These are phyloP conservation scores for Otatea glauca DNA, from an alignment of 176 grass and related monocot genomes.

Conservation along the genomic window DNA sequence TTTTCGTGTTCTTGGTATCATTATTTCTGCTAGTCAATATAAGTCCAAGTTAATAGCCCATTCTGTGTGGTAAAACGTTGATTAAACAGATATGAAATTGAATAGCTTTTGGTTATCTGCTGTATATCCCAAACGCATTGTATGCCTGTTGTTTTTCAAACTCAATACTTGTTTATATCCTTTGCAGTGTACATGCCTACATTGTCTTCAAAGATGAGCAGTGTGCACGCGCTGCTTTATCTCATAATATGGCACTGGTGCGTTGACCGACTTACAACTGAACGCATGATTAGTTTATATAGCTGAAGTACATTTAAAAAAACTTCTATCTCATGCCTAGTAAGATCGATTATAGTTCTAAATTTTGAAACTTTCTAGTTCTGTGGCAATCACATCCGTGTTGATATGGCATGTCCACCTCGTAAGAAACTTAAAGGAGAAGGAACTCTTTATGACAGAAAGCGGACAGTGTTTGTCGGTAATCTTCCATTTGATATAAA, in stretches of 20 bases:
- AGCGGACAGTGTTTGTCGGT: slow-evolving; percentile 90
- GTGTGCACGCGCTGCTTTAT: slow-evolving; percentile 59
- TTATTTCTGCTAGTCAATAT: not conserved
- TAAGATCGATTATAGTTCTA: slow-evolving; percentile 20
- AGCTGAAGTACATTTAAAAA: not conserved
- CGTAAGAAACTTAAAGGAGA: slow-evolving; percentile 83
- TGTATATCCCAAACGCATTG: slow-evolving; percentile 9
- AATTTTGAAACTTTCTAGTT: slow-evolving; percentile 58
- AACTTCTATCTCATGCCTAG: not conserved
- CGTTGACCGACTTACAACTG: slow-evolving; percentile 1
- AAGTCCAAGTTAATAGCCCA: not conserved
- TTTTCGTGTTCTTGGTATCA: slow-evolving; percentile 12
- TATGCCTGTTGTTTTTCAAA: not conserved
- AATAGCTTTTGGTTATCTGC: not conserved
- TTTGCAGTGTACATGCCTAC: slow-evolving; percentile 94
- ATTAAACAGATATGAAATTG: not conserved
- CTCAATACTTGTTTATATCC: slow-evolving; percentile 12
- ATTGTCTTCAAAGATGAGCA: slow-evolving; percentile 92
- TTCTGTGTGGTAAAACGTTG: not conserved
- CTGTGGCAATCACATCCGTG: slow-evolving; percentile 86
- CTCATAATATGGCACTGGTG: slow-evolving; percentile 90
- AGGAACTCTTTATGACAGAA: slow-evolving; percentile 88
- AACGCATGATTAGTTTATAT: not conserved
- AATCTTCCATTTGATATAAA: slow-evolving; percentile 98
- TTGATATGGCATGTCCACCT: slow-evolving; percentile 91